Conservation (phyloP, 768 basidiomycete genomes). For the Gloeopeniophorella convolvens region DNA sequence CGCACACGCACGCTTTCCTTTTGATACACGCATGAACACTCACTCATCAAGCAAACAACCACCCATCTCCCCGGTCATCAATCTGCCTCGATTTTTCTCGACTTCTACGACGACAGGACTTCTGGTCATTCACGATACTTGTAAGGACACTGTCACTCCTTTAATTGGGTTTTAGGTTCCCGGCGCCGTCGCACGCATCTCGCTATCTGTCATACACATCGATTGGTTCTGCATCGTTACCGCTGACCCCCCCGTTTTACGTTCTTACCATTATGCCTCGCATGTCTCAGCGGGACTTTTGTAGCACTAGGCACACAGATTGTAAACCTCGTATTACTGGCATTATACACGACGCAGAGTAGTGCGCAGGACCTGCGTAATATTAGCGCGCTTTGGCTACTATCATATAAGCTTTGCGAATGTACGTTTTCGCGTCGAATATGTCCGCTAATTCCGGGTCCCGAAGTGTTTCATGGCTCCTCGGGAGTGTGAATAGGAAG, state of each 20-base stretch:
- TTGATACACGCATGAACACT: constrained; percentile 6
- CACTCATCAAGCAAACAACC: too few relatives aligned
- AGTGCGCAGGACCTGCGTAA: constrained; percentile 10
- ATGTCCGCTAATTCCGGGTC: too few relatives aligned
- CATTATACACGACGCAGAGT: constrained; percentile 9
- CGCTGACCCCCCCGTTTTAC: background rate
- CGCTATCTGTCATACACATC: background rate
- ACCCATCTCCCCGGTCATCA: background rate
- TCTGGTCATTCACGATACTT: constrained; percentile 53
- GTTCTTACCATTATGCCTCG: background rate
- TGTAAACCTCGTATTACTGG: constrained; percentile 8
- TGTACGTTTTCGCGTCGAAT: too few relatives aligned
- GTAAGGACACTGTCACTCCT: constrained; percentile 32
- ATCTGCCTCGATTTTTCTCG: constrained; percentile 1
- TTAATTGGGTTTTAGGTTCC: constrained; percentile 4
- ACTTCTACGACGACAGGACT: constrained; percentile 24
- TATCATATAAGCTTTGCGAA: background rate
- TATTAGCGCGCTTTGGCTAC: background rate
- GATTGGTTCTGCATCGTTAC: constrained; percentile 13
- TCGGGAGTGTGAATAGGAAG: too few relatives aligned
- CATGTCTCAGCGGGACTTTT: background rate
- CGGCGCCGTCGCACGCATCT: background rate
- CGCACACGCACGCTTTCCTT: constrained; percentile 16
- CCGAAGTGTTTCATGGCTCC: too few relatives aligned
- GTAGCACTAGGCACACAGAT: constrained; percentile 7